Evolutionary conservation across 2,329 filamentous ascomycete genomes (phyloP), one percentile per base, ranked within the genome.

Genomic region (Talaromyces sp.): DNA sequence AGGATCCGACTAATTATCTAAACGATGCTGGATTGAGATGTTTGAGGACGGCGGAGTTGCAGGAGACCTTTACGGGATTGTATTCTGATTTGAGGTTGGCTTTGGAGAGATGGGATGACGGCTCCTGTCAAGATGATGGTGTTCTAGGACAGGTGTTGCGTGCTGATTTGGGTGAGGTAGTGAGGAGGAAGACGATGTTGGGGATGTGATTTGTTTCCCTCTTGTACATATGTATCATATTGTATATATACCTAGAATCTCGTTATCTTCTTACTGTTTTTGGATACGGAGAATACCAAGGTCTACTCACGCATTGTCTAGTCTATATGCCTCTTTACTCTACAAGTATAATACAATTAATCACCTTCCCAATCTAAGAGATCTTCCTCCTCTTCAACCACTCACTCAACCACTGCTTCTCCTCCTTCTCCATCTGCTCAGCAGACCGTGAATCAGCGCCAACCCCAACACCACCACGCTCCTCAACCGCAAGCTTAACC

Each of bases 401-500:
- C 48, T 52, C 64, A 36, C 64, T 64, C 63, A 76, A 65, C 73
- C 75, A 75, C 52, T 64, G 63, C 57, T 71, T 69, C 64, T 74
- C 64, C 31, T 64, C 62, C 33, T 56, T 57, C 59, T 73, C 72
- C 2, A 57, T 66, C 17, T 57, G 67, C 63, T 28, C 17, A 11
- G 2, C 21, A 5, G 13, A 9, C 28, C 22, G 54, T 60, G 64
- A 1, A 57, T 65, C 19, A 60, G 59, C 62, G 19, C 62, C 61
- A 36, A 72, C 63, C 58, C 71, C 72, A n/a, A 70, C 67, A 25
- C 72, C 73, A 4, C 87, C 89, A 13, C 88, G 80, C 63, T 91
- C 88, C 58, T 84, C 80, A 65, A 88, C 88, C 13, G 89, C 89
- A 60, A 90, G 80, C 60, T 76, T 75, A 19, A 91, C 75, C 76